phyloP scores from a whole-genome alignment of 176 grass and related monocot species.

The Phoenix dactylifera region DNA sequence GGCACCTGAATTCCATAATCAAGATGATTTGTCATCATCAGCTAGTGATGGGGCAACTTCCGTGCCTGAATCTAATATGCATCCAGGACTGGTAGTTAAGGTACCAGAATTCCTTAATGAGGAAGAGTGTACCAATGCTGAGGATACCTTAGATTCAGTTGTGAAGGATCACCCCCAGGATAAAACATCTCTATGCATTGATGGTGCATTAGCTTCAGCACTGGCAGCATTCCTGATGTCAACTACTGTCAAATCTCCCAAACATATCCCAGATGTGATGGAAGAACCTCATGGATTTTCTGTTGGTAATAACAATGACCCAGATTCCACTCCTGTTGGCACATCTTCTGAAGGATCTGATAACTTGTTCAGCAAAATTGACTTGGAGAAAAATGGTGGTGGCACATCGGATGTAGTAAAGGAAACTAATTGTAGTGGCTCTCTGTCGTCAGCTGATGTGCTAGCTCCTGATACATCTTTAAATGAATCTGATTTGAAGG shows the following conservation, averaged over 20 bases:
- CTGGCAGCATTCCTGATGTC: conserved; percentile 58
- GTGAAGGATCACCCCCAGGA: conserved; percentile 7
- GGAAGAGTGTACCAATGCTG: conserved; percentile 20
- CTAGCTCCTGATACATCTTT: conserved; percentile 15
- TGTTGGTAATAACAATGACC: conserved; percentile 19
- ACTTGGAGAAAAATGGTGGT: conserved; percentile 1
- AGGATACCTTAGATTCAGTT: conserved; percentile 24
- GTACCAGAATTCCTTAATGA: conserved; percentile 49
- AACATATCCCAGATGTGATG: conserved; percentile 11
- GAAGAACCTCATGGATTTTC: neutral
- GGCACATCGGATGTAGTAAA: conserved; percentile 12
- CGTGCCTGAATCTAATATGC: conserved; percentile 32
- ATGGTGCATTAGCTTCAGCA: conserved; percentile 67
- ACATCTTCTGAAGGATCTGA: conserved; percentile 18
- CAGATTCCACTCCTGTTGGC: neutral
- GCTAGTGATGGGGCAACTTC: conserved; percentile 8
- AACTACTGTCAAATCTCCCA: conserved; percentile 18
- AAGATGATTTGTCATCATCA: neutral
- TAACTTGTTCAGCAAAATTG: conserved; percentile 17
- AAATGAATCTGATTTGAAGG: conserved; percentile 17
- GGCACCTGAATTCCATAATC: conserved; percentile 13
- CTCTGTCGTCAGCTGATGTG: conserved; percentile 19
- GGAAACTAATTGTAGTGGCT: conserved; percentile 2
- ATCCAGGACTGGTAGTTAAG: conserved; percentile 40
- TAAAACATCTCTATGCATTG: conserved; percentile 43